Base-by-base conservation (phyloP, 495 filamentous ascomycete genomes). In the Bathelium albidoporum region DNA sequence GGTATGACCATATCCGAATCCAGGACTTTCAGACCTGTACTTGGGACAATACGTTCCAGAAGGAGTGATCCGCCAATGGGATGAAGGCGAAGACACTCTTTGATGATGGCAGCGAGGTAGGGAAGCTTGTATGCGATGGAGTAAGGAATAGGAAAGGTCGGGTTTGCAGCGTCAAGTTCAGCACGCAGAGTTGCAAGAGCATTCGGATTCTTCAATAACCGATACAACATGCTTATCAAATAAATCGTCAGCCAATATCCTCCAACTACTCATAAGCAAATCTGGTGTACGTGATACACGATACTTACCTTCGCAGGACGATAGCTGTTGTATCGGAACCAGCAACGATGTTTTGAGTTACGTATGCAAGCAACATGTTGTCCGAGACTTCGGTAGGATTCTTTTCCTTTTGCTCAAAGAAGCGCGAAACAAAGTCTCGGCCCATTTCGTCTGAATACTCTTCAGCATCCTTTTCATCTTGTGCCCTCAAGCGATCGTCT, bases 281-380 rank as follows among this genome's bases (percentile, higher is more conserved):
- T 31, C 67, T 18, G 20, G 18, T 49, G 44, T 18, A n/a, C n/a
- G 44, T 10, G 20, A 49, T 16, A n/a, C 11, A 22, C 5, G 18
- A 16, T 22, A 39, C 34, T 39, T 39, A 39, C 34, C 66, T 64
- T 32, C 64, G 58, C 12, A 71, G 32, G 1, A 60, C 62, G n/a
- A 53, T 49, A 29, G 60, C 69, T 18, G 65, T 69, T 1, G 69
- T 71, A 61, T 71, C 69, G 29, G 52, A 60, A 24, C 68, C 68
- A 16, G 68, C 68, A 31, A 62, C 64, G 55, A 68, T 49, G 52
- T 69, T 71, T 5, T 58, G 44, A 41, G 66, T 65, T 11, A 68
- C 52, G 45, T 63, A 65, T 1, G 66, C 58, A 4, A 70, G 55
- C 26, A 67, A 10, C 26, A 58, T 60, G 1, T 39, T 20, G 45